Conservation (phyloP, 805 yeast genomes). For the Saccharomycopsis lassenensis region DNA sequence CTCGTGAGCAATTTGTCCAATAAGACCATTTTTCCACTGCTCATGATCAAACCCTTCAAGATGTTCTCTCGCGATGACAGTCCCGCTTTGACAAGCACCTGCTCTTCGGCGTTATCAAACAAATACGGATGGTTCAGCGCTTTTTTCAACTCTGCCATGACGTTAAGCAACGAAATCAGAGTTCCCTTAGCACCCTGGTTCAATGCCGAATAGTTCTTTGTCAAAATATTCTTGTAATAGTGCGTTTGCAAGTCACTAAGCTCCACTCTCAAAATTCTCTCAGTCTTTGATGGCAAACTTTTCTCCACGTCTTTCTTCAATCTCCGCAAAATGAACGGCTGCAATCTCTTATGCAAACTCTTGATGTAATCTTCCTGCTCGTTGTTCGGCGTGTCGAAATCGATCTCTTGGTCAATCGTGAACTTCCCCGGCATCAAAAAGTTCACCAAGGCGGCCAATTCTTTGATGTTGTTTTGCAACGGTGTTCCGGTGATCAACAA, state of each 20-base stretch:
- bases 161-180: constrained; percentile 76
- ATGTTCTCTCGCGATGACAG: constrained; percentile 66
- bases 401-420: constrained; percentile 86
- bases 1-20: constrained; percentile 81
- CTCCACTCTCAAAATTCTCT: constrained; percentile 90
- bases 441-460: constrained; percentile 87
- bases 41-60: constrained; percentile 88
- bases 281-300: constrained; percentile 91
- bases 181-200: constrained; percentile 71
- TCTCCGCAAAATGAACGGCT: constrained; percentile 88
- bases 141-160: constrained; percentile 92
- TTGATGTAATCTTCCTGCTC: constrained; percentile 85
- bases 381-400: constrained; percentile 79
- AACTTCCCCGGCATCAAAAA: constrained; percentile 94
- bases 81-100: constrained; percentile 59
- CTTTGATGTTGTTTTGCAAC: constrained; percentile 88
- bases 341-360: constrained; percentile 70
- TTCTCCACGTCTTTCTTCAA: constrained; percentile 96
- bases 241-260: constrained; percentile 91
- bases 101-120: constrained; percentile 86
- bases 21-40: constrained; percentile 96
- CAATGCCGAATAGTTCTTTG: constrained; percentile 85
- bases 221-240: constrained; percentile 85
- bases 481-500: constrained; percentile 97
- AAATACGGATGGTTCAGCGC: constrained; percentile 96